A percentile compares a stretch with the other conserved stretches of the same genome.
Evolutionary conservation across 2,329 filamentous ascomycete species (phyloP).

Genomic region (Hymenoscyphus fraxineus): DNA sequence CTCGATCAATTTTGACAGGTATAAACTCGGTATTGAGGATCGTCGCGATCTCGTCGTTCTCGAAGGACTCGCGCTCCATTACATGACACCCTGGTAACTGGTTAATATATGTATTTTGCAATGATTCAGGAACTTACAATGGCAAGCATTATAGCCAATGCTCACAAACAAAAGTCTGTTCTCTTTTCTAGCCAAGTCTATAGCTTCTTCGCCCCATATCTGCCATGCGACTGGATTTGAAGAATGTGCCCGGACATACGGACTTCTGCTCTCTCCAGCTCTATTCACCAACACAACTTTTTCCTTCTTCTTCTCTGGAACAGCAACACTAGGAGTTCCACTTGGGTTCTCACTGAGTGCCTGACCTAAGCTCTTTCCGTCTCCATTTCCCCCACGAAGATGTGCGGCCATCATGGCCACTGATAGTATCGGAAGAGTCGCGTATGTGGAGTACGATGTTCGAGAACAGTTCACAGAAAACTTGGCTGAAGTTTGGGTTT

Average conservation of each 20-base stretch:
- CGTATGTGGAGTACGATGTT: neutral
- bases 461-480: neutral
- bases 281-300: constrained; percentile 46
- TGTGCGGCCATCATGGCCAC: constrained; percentile 31
- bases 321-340: neutral
- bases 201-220: constrained; percentile 72
- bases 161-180: constrained; percentile 91
- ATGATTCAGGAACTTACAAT: constrained; percentile 59
- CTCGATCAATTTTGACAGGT: constrained; percentile 87
- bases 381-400: constrained; percentile 22
- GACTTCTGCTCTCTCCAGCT: constrained; percentile 58
- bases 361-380: constrained; percentile 26
- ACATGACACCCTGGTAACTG: constrained; percentile 68
- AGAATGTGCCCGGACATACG: constrained; percentile 70
- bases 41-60: constrained; percentile 72
- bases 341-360: constrained; percentile 22
- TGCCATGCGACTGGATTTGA: constrained; percentile 90
- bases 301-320: constrained; percentile 19
- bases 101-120: neutral
- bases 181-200: constrained; percentile 71
- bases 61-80: constrained; percentile 90
- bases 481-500: neutral
- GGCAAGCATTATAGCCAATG: constrained; percentile 92
- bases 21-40: constrained; percentile 86
- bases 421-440: neutral